Base-by-base conservation (phyloP, 2,329 filamentous ascomycete species). In the Pseudogymnoascus sp. region DNA sequence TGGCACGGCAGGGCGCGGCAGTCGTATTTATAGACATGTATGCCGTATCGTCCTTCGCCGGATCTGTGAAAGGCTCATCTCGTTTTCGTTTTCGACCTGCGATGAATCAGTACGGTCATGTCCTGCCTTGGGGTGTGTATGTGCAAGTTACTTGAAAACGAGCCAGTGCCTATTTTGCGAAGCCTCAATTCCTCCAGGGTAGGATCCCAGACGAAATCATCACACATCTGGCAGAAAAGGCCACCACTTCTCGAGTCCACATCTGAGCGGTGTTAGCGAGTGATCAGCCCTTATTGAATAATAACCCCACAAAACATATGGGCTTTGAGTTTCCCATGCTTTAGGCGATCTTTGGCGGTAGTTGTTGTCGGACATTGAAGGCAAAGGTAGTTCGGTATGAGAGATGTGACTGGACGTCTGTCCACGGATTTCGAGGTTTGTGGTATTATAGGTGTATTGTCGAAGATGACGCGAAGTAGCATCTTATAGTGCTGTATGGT, bases 141-240 rank as follows among this genome's bases (percentile, higher is more conserved):
- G 17, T 27, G 58, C 21, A 39, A 72, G 80, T 68, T 75, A 88
- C 86, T 84, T 66, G 82, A 82, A 67, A 86, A 87, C 17, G 83
- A 83, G 41, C 86, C 84, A 2, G 84, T 86, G 8, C 84, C 85
- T 68, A 87, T 83, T 73, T 90, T 90, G 62, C 86, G 81, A 42
- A 90, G 76, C 64, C 90, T 82, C 62, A 92, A 81, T 60, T 89
- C 87, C 71, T 94, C 90, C 4, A 94, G 78, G 5, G 88, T 89
- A 5, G 89, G 88, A 68, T 94, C 90, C 81, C 90, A 93, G 33
- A 94, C 87, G 66, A 91, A 86, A 72, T 94, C 90, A 71, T 89
- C 84, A 71, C 90, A 94, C 71, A 91, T 86, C 66, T 91, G 88
- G 73, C 90, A 94, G 74, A 88, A 93, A 5, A 94, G 77, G 59